Base-by-base conservation (phyloP, 1,284 basidiomycete genomes). In the Sporisorium sorghi region DNA sequence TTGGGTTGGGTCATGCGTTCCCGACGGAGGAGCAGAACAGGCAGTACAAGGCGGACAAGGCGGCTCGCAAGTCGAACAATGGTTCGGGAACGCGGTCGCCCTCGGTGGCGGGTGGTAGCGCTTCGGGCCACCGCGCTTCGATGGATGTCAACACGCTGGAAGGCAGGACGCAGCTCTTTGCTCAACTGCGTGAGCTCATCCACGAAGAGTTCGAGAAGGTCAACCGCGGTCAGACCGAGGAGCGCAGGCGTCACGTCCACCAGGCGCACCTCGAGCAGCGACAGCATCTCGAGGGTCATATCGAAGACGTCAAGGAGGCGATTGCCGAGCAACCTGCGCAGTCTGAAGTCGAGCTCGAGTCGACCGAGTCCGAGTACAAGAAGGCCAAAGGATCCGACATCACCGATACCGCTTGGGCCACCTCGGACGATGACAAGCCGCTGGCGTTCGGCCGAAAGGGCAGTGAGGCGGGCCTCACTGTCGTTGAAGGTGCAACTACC, bases 201-300 rank as follows among this genome's bases (percentile, higher is more conserved):
- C 77, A 76, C 52, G 71, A 78, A 6, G 77, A 78, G 24, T 70
- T 78, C 17, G 51, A 50, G 14, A 57, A 57, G n/a, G 77, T 56
- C 21, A 74, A 74, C 37, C 61, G 59, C 9, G 67, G 62, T 24
- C 77, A 79, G 54, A 67, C 59, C 17, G 75, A 75, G 44, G 57
- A 73, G 42, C 21, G 77, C n/a, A 46, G 66, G 30, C 56, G 55
- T 19, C 67, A 73, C 35, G 66, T 73, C n/a, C 67, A 61, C 3
- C 59, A 66, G 26, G 57, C 56, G 1, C 26, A 62, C 28, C 57
- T 54, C 28, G 63, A 57, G 23, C 65, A 66, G 43, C 49, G 43
- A 26, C 39, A 66, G 35, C 61, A 53, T 17, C 23, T 65, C 21
- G 58, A 73, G 17, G 71, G 42, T 32, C 59, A 60, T 28, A 49